Base-by-base conservation (phyloP, 352 stramenopile genomes). In the Hyaloperonospora brassicae region DNA sequence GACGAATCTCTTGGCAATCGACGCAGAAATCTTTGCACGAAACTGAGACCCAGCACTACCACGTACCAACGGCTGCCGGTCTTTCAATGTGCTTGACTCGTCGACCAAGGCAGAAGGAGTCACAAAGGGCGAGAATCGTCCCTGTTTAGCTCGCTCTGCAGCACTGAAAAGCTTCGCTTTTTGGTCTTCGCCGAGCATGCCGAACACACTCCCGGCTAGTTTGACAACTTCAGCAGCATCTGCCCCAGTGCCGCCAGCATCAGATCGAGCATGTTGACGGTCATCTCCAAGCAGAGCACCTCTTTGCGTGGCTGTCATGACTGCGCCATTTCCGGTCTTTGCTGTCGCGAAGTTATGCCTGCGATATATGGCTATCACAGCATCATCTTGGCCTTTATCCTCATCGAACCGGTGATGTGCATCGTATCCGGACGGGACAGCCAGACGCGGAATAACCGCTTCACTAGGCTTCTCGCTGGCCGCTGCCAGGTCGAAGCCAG, bases 1-100 rank as follows among this genome's bases (percentile, higher is more conserved):
- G 8, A 86, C 65, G 27, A 94, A 94, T 24, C 84, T 70, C 61
- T 89, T 92, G 4, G 81, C 72, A 56, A 94, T 91, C 9, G 80
- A 88, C 1, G 81, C 81, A 44, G 81, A 73, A 38, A 93, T 89
- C 38, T 74, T 87, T 21, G 79, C 79, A 42, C 76, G 76, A 57
- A 93, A 80, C 27, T 84, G 67, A 8, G 74, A 68, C 9, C 68
- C 68, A 22, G 40, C 40, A 17, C 52, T 67, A 13, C 60, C 58
- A 17, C 55, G 38, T 3, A 72, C 55, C 22, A 87, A 57, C 12
- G 71, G 64, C n/a, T 84, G 65, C 5, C 76, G 62, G 9, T 61
- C 52, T 46, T 62, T 59, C 43, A 43, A 34, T 12, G 43, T 50
- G 38, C 51, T 17, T 30, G 40, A 17, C 14, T 57, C 25, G 46